phyloP scores from a whole-genome alignment of 257 asterid genomes.

The Lycium barbarum region DNA sequence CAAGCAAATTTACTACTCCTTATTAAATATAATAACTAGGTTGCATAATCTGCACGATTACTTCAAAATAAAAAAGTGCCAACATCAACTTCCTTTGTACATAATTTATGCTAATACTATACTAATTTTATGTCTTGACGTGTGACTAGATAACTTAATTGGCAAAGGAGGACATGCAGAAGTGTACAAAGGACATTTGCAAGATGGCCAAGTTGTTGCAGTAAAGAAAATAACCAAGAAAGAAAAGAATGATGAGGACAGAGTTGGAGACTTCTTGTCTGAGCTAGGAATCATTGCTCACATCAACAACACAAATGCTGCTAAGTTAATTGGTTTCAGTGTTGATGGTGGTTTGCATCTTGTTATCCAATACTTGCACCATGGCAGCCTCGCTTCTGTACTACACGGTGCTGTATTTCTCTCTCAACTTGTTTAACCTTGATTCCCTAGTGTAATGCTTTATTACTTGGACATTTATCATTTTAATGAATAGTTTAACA shows the following conservation, averaged over 20 bases:
- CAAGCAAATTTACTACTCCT: background rate
- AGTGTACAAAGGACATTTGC: slow-evolving; percentile 78
- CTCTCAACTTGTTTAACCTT: background rate
- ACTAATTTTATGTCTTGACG: slow-evolving; percentile 25
- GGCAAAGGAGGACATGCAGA: slow-evolving; percentile 98
- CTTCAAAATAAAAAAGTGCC: background rate
- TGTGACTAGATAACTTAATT: slow-evolving; percentile 63
- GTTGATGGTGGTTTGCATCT: slow-evolving; percentile 77
- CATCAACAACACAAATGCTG: slow-evolving; percentile 83
- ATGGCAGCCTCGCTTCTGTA: slow-evolving; percentile 78
- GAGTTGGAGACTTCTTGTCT: slow-evolving; percentile 82
- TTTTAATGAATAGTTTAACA: background rate
- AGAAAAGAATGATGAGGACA: slow-evolving; percentile 74
- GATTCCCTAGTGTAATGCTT: background rate
- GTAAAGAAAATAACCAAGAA: slow-evolving; percentile 75
- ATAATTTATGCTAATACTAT: slow-evolving; percentile 31
- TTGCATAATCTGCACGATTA: background rate
- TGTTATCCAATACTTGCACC: slow-evolving; percentile 75
- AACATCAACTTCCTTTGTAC: slow-evolving; percentile 16
- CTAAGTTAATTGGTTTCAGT: slow-evolving; percentile 82
- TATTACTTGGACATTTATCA: background rate
- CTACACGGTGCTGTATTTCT: slow-evolving; percentile 63
- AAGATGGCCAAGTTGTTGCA: slow-evolving; percentile 86
- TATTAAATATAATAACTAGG: background rate
- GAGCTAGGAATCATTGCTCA: slow-evolving; percentile 96